Evolutionary conservation across 192 early-diverging fungal species (phyloP).

Genomic region (Obelidium mucronatum): DNA sequence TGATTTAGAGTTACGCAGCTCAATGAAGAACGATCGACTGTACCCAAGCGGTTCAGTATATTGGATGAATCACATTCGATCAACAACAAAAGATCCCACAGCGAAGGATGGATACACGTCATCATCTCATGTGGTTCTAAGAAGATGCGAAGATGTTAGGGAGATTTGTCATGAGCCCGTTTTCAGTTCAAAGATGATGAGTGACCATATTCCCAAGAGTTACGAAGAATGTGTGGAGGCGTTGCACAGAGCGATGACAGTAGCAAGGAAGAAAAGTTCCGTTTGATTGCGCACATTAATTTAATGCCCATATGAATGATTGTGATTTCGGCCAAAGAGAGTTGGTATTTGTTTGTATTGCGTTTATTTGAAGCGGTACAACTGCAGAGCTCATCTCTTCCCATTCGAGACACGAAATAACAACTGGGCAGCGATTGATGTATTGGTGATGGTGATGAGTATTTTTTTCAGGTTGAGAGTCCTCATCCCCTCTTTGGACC

Average conservation of each 20-base stretch:
- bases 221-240: conserved; percentile 68
- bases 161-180: conserved; percentile 80
- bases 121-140: conserved; percentile 44
- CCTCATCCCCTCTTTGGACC: conserved; percentile 2
- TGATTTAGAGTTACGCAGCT: conserved; percentile 67
- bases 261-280: not conserved
- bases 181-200: conserved; percentile 79
- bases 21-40: conserved; percentile 80
- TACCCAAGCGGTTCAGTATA: conserved; percentile 82
- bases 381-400: too few species aligned
- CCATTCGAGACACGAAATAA: too few species aligned
- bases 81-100: not conserved
- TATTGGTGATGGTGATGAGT: too few species aligned
- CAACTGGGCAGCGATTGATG: too few species aligned
- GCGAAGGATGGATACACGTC: not conserved
- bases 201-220: conserved; percentile 75
- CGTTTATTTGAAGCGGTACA: too few species aligned
- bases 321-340: too few species aligned
- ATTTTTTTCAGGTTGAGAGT: not conserved
- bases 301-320: too few species aligned
- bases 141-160: conserved; percentile 76
- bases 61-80: conserved; percentile 48
- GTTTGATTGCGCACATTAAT: too few species aligned
- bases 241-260: conserved; percentile 9
- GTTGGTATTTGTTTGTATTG: too few species aligned